These are phyloP conservation scores for Sisymbrium altissimum DNA, from an alignment of 345 rosid species.

Conservation along the genomic window DNA sequence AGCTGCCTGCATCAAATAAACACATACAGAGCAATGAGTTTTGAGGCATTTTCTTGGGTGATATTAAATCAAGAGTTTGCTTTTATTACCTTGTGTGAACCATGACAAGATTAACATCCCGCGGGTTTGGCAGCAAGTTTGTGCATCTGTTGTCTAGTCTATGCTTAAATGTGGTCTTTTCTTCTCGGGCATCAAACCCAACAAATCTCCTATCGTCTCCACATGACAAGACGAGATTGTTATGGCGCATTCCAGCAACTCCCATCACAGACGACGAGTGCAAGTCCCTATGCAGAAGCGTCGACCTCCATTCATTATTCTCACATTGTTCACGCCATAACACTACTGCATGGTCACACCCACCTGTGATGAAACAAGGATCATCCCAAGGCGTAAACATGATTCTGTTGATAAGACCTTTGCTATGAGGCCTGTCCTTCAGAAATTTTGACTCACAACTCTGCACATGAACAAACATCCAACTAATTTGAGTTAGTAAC, in stretches of 20 bases:
- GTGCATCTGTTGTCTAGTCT: slow-evolving; percentile 37
- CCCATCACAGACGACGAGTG: slow-evolving; percentile 39
- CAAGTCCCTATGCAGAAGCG: slow-evolving; percentile 26
- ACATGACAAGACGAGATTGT: slow-evolving; percentile 34
- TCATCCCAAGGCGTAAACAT: slow-evolving; percentile 39
- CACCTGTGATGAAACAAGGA: slow-evolving; percentile 38
- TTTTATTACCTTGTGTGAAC: slow-evolving; percentile 28
- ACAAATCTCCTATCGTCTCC: slow-evolving; percentile 38
- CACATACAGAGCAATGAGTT: background rate
- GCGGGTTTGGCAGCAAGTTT: slow-evolving; percentile 32
- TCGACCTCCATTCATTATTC: slow-evolving; percentile 21
- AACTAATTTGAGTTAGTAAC: background rate
- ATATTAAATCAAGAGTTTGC: background rate
- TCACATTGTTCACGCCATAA: slow-evolving; percentile 24
- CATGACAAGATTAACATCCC: slow-evolving; percentile 36
- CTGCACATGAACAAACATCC: slow-evolving; percentile 22
- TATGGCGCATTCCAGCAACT: slow-evolving; percentile 34
- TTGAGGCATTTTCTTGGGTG: background rate
- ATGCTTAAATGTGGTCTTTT: slow-evolving; percentile 25
- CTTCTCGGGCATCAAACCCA: slow-evolving; percentile 30
- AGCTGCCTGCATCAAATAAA: slow-evolving; percentile 20
- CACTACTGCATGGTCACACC: slow-evolving; percentile 39
- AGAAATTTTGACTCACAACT: slow-evolving; percentile 30
- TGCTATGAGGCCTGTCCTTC: slow-evolving; percentile 35
- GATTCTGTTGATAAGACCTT: slow-evolving; percentile 36